phyloP scores from a whole-genome alignment of 495 filamentous ascomycete genomes.

The Lepidopterella palustris region DNA sequence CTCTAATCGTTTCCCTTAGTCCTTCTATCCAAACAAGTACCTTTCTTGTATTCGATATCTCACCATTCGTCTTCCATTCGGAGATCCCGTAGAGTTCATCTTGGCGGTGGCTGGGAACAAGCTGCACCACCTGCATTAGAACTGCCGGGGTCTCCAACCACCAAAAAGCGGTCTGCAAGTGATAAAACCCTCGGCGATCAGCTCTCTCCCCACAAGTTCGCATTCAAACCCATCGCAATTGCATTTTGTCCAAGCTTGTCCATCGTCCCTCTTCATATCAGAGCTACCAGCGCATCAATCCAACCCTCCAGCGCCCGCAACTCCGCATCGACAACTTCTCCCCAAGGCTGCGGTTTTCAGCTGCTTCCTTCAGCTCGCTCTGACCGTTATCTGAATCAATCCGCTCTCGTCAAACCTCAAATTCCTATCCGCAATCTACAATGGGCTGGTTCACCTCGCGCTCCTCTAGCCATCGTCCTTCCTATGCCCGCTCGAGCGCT shows the following conservation, averaged over 20 bases:
- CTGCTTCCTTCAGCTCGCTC: no score
- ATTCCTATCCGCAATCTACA: slow-evolving; percentile 1
- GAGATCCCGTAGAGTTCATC: background rate
- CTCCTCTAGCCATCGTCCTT: slow-evolving; percentile 22
- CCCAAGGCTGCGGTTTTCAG: background rate
- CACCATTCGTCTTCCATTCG: background rate
- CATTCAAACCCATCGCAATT: background rate
- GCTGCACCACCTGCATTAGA: slow-evolving; percentile 1
- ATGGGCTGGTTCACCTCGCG: slow-evolving; percentile 29
- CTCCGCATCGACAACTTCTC: background rate
- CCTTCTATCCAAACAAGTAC: no score
- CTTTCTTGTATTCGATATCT: no score
- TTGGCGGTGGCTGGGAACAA: slow-evolving; percentile 2
- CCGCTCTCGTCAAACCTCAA: background rate
- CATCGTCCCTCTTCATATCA: background rate
- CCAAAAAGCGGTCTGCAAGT: slow-evolving; percentile 16
- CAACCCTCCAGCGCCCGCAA: background rate
- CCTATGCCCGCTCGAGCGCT: slow-evolving; percentile 22
- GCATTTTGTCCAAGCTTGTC: background rate
- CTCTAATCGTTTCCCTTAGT: no score
- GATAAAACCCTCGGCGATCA: background rate
- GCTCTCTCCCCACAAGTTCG: slow-evolving; percentile 1
- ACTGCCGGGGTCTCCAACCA: slow-evolving; percentile 1
- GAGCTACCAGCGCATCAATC: background rate
- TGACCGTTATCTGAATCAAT: background rate